A percentile compares a stretch with the other conserved stretches of the same genome.
Conservation (phyloP, 371 early-diverging fungal species). For the Mucor mucedo region DNA sequence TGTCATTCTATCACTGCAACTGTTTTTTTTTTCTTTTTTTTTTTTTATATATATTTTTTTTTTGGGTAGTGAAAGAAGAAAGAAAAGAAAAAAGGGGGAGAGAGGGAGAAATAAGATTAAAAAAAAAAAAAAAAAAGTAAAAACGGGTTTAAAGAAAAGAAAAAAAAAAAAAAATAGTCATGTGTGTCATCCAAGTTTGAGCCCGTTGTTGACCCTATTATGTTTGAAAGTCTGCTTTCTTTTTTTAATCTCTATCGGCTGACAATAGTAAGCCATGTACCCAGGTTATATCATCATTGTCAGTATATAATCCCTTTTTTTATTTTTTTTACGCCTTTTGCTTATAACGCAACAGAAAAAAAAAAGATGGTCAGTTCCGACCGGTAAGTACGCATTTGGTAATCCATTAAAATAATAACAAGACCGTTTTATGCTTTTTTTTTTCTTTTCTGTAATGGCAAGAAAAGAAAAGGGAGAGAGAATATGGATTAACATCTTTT, state of each 20-base stretch:
- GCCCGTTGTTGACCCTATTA: conserved; percentile 15
- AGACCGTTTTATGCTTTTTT: background rate
- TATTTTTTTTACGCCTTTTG: background rate
- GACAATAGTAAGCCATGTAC: conserved; percentile 6
- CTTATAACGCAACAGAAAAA: background rate
- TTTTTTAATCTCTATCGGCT: conserved; percentile 16
- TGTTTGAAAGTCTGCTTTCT: conserved; percentile 23
- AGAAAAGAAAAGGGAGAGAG: background rate
- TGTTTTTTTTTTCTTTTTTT: background rate
- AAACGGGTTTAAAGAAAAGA: conserved; percentile 5
- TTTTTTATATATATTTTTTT: background rate
- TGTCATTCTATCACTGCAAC: conserved; percentile 20
- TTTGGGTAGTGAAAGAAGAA: background rate
- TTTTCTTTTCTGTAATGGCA: background rate
- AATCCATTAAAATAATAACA: conserved; percentile 19
- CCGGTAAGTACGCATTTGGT: conserved; percentile 30
- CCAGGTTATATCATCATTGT: background rate
- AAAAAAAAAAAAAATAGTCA: conserved; percentile 9
- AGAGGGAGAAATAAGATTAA: background rate
- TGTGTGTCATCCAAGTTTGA: conserved; percentile 3
- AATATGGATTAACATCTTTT: no score
- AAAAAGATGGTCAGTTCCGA: conserved; percentile 8
- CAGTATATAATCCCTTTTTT: background rate
- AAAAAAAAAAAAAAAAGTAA: conserved; percentile 8
- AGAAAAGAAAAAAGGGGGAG: background rate